Evolutionary conservation across 208 protist genomes (phyloP), one percentile per base, ranked within the genome.

Genomic region (Crithidia brevicula): DNA sequence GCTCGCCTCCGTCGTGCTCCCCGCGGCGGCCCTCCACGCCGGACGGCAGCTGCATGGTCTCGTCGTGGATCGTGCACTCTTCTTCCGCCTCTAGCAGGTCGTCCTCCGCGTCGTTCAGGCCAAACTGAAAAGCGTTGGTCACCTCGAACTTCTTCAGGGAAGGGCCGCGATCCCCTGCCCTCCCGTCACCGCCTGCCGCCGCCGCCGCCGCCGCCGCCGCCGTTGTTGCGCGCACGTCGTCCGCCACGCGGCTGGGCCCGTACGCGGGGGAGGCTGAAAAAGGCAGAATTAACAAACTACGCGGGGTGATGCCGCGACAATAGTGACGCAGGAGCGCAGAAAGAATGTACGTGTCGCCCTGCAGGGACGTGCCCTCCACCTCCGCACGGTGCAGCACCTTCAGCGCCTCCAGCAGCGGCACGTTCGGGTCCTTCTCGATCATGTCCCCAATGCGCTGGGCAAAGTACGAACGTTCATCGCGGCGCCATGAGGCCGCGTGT

Each of bases 341-440:
- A 25, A 91, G 59, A 36, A 96, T 82, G 51, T 86, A 73, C 0
- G 80, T 91, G 58, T 91, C 87, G 46, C 83, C 86, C 25, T 84
- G 64, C 57, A 96, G 49, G 31, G 74, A 80, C 8, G 87, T 93
- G 22, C 91, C 85, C 72, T 96, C 91, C 43, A 96, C 87, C 60
- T 93, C 77, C 54, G 88, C 86, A 30, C 91, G 87, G 60, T 88
- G 85, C 30, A 96, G 54, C 22, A 88, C 74, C 71, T 91, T 91
- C 75, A 93, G 67, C 5, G 84, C 88, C 65, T 89, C 82, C 59
- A 93, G 72, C 36, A 96, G 65, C 34, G 69, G 57, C 27, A 63
- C 62, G 9, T 75, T 61, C 20, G 77, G 76, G 23, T 79, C 57
- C 16, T 67, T 67, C 45, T 74, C 69, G 18, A 74, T 73, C 25